Base-by-base conservation (phyloP, 805 yeast genomes). In the Tetrapisispora pingtungensis region DNA sequence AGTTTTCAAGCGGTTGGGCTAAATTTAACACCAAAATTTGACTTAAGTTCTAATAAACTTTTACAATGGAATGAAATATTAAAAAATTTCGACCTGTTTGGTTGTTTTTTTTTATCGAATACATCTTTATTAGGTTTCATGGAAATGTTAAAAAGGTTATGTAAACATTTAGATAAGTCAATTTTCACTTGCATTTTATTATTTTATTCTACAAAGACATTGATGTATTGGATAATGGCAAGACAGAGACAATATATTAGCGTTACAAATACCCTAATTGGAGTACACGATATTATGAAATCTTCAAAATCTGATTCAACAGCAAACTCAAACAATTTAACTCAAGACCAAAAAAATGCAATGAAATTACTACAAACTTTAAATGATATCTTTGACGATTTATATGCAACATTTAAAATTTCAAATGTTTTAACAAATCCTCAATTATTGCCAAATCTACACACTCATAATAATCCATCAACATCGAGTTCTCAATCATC, bases 221-320 rank as follows among this genome's bases (percentile, higher is more conserved):
- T 77, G 7, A 61, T 65, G 46, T 59, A 65, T 34, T 79, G 84
- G 83, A 64, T 74, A 2, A 54, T 70, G 44, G 65, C 76, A 12
- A 65, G 77, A 49, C 73, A 80, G 0, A 43, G 51, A 5, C 78
- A 77, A 41, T 76, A 65, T 46, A 42, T 68, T 15, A 57, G 55
- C 22, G 50, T 56, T 2, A 43, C 45, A 24, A 42, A 43, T 12
- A 36, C 42, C 8, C 33, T 51, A 14, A 39, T 28, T 20, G 42
- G 40, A 4, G 10, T 36, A 5, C 27, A 37, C 10, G 14, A 37
- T 27, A 18, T 37, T 3, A 37, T 27, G 10, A 37, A 37, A 26
- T 27, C 24, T 20, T n/a, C 40, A 17, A 27, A 17, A 13, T 26
- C 4, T 18, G 27, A 24, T 10, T 14, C 38, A 13, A 22, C 39